Evolutionary conservation across 2,329 filamentous ascomycete species (phyloP).

Genomic region (Fusarium succisae): DNA sequence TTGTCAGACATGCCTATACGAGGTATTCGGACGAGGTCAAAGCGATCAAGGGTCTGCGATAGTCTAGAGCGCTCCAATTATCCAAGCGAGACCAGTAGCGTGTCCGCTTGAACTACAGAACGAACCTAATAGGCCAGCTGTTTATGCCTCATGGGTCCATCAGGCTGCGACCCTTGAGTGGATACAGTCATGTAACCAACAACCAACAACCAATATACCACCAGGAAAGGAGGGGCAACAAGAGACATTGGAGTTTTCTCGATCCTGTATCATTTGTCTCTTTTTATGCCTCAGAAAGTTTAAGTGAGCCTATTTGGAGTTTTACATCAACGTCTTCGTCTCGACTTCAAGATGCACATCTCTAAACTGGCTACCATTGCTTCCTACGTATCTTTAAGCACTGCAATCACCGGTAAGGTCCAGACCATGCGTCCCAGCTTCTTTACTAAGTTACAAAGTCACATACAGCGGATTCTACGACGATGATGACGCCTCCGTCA

Average conservation of each 20-base stretch:
- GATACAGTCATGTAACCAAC: neutral
- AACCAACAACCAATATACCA: neutral
- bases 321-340: fast-evolving
- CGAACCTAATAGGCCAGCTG: neutral
- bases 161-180: neutral
- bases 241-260: neutral
- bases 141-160: neutral
- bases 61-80: neutral
- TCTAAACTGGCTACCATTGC: neutral
- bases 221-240: no score
- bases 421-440: fast-evolving
- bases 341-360: neutral
- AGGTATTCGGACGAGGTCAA: no score
- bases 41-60: neutral
- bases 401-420: neutral
- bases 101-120: neutral
- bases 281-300: neutral
- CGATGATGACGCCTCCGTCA: neutral
- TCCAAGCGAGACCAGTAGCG: neutral
- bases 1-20: no score
- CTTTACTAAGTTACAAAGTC: neutral
- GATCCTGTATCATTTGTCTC: fast-evolving
- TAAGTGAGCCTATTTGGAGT: neutral
- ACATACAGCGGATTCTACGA: neutral
- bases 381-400: fast-evolving